These are phyloP conservation scores for Pyracantha coccinea DNA, from an alignment of 331 rosid species.

Conservation along the genomic window DNA sequence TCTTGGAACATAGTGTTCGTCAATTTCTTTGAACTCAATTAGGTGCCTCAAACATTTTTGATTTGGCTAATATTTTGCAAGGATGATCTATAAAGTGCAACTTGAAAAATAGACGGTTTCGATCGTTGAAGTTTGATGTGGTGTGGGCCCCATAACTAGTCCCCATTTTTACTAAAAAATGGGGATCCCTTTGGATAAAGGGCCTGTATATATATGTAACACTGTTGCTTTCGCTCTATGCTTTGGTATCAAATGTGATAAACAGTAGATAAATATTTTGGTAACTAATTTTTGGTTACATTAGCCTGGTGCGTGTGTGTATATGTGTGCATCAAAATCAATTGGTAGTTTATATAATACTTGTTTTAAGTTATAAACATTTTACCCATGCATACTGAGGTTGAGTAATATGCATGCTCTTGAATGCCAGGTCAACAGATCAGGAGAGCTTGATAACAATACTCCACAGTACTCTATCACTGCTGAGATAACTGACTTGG, in stretches of 20 bases:
- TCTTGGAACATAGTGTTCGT: no score
- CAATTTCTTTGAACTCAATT: no score
- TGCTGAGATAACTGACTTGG: conserved; percentile 74
- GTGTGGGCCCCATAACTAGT: no score
- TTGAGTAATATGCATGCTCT: conserved; percentile 8
- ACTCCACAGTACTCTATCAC: conserved; percentile 63
- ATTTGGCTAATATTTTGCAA: no score
- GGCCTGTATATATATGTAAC: no score
- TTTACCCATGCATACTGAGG: background rate
- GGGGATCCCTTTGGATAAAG: no score
- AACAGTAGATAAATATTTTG: background rate
- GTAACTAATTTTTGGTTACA: background rate
- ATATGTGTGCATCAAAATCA: background rate
- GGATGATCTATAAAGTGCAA: no score
- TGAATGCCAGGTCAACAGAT: conserved; percentile 56
- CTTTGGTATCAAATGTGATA: background rate
- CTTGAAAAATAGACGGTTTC: no score
- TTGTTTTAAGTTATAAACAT: background rate
- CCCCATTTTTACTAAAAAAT: no score
- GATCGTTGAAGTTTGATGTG: no score
- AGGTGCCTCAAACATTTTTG: no score
- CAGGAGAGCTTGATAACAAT: conserved; percentile 60
- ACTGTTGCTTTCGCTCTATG: background rate
- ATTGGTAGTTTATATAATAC: background rate
- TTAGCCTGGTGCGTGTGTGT: background rate